Conservation (phyloP, 2,329 filamentous ascomycete species). For the Aspergillus udagawae region DNA sequence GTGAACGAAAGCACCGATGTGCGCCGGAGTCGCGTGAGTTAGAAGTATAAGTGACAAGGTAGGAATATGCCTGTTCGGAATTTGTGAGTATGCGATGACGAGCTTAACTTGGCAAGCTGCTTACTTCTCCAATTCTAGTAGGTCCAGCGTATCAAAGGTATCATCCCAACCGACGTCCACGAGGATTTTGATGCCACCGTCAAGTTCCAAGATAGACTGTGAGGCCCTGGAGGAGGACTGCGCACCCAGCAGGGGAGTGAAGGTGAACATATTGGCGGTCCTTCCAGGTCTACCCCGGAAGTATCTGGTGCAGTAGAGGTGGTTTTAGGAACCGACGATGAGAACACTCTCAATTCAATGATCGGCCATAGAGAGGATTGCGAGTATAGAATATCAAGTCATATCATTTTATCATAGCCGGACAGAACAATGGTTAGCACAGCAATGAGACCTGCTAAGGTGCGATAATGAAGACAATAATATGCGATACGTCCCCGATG, state of each 20-base stretch:
- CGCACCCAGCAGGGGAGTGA: constrained; percentile 86
- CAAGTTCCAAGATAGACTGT: constrained; percentile 93
- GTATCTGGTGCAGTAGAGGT: constrained; percentile 5
- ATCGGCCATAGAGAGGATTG: not conserved
- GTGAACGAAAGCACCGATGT: constrained; percentile 90
- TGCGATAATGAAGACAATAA: not conserved
- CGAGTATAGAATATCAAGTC: constrained; percentile 2
- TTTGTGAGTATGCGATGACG: constrained; percentile 9
- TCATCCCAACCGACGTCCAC: constrained; percentile 97
- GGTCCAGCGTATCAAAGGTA: constrained; percentile 73
- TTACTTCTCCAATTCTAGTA: constrained; percentile 87
- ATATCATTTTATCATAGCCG: not conserved
- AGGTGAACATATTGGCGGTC: constrained; percentile 74
- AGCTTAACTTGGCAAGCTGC: constrained; percentile 19
- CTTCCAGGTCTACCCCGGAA: constrained; percentile 8
- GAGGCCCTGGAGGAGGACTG: constrained; percentile 82
- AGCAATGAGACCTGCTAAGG: not conserved
- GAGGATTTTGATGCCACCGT: constrained; percentile 92
- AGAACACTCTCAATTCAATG: not conserved
- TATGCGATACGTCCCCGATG: not conserved
- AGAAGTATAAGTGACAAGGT: constrained; percentile 90
- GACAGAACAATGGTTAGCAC: not conserved
- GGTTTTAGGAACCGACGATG: constrained; percentile 9
- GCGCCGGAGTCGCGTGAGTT: constrained; percentile 86
- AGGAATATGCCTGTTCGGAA: constrained; percentile 66